Base-by-base conservation (phyloP, 2,329 filamentous ascomycete genomes). In the Colletotrichum eremochloae region DNA sequence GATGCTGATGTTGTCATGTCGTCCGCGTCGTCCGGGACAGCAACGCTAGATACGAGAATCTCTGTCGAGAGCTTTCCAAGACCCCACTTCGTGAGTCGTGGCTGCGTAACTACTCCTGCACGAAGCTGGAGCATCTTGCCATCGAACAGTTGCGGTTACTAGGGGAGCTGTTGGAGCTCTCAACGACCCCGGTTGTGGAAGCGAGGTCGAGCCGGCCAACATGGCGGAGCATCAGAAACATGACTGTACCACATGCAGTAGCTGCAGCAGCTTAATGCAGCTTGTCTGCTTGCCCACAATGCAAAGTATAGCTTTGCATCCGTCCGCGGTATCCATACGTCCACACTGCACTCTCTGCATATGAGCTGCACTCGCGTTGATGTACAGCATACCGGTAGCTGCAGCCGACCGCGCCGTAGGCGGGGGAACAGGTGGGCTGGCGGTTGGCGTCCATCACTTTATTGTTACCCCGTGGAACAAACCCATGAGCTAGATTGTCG, bases 391-490 rank as follows among this genome's bases (percentile, higher is more conserved):
- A 48, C 46, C 46, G 46, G 46, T 48, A 64, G 66, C 69, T 69
- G 69, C 69, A 72, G 66, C 60, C 46, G 53, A 40, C 69, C 65
- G 65, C 53, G 58, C 40, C 52, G 65, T 72, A 40, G 69, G 69
- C 65, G 38, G 69, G 69, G 69, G 58, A 64, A 61, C 69, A 64
- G 58, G 66, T 72, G 60, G 69, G 65, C 58, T 24, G 52, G 40
- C 50, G 33, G 36, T 38, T n/a, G 52, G 40, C 56, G 36, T 44
- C 38, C 44, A 38, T 63, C 44, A 14, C 24, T 58, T 72, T 72
- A 24, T 60, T 72, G 69, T 72, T 72, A 66, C 66, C 66, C 66
- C 69, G 66, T 72, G 40, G 69, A 69, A 72, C 58, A 56, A 36
- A 61, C 56, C 46, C n/a, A 60, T 53, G 60, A 64, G 50, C 46